A percentile compares a stretch with the other conserved stretches of the same genome.
Conservation (phyloP, 176 grass and related monocot species). For the Hyparrhenia diplandra region DNA sequence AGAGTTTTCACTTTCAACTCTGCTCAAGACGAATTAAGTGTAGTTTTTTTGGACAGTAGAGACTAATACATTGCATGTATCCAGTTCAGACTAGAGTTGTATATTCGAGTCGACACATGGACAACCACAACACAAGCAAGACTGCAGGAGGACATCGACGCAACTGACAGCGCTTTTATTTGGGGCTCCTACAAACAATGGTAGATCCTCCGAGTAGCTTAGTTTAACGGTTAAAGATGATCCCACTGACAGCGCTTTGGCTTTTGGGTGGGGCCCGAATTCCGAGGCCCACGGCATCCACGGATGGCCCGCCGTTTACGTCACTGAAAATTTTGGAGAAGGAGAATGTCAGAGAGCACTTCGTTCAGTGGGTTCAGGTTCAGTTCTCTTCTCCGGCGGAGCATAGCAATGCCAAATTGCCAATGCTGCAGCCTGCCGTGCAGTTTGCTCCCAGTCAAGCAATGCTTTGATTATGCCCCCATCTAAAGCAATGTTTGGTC, state of each 20-base stretch:
- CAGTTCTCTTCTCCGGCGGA: too few relatives aligned
- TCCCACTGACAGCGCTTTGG: not conserved
- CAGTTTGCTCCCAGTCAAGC: slow-evolving; percentile 9
- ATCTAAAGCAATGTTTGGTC: slow-evolving; percentile 34
- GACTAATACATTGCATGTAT: too few relatives aligned
- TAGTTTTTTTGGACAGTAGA: too few relatives aligned
- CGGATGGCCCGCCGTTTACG: slow-evolving; percentile 13
- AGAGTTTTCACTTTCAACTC: too few relatives aligned
- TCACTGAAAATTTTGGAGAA: slow-evolving; percentile 8
- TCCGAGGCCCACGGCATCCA: not conserved
- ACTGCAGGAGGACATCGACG: too few relatives aligned
- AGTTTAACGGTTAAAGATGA: not conserved
- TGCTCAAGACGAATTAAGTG: too few relatives aligned
- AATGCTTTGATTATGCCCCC: not conserved
- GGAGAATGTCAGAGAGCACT: too few relatives aligned
- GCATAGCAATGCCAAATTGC: not conserved
- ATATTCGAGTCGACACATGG: too few relatives aligned
- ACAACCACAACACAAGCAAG: too few relatives aligned
- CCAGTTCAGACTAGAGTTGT: too few relatives aligned
- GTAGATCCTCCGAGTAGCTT: not conserved
- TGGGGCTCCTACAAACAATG: not conserved
- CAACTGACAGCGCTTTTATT: not conserved
- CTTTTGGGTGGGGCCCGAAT: not conserved
- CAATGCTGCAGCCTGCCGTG: not conserved
- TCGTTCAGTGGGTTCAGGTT: too few relatives aligned